Conservation (phyloP, 2,329 filamentous ascomycete genomes). For the Pseudonectria buxi region DNA sequence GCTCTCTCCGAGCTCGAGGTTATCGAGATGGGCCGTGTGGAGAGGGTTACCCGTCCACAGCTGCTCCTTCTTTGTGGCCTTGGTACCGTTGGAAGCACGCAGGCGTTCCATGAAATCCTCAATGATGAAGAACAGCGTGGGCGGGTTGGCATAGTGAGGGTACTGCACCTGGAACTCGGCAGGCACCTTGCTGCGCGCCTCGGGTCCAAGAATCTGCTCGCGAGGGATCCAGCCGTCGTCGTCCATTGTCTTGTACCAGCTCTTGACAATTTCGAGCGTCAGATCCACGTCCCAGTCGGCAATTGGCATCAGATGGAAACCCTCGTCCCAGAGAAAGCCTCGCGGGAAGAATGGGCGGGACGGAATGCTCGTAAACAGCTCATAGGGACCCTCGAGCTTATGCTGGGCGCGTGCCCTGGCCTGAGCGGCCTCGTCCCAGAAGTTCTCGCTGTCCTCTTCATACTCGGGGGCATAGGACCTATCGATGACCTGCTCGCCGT, state of each 20-base stretch:
- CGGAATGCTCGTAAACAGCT: conserved; percentile 86
- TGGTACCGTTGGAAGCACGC: conserved; percentile 45
- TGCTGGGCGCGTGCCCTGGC: conserved; percentile 65
- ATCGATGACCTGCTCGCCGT: conserved; percentile 82
- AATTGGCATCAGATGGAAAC: conserved; percentile 87
- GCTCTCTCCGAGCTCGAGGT: conserved; percentile 58
- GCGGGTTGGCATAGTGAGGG: conserved; percentile 94
- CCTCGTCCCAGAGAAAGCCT: conserved; percentile 97
- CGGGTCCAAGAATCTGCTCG: conserved; percentile 86
- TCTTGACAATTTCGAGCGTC: conserved; percentile 78
- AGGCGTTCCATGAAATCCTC: conserved; percentile 79
- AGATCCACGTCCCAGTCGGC: conserved; percentile 92
- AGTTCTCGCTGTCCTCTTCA: conserved; percentile 89
- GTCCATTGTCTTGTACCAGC: conserved; percentile 95
- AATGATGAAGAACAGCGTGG: conserved; percentile 85
- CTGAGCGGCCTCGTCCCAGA: conserved; percentile 86
- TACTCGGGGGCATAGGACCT: conserved; percentile 89
- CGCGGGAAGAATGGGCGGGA: conserved; percentile 94
- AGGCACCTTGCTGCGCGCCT: conserved; percentile 93
- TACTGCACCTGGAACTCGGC: conserved; percentile 91
- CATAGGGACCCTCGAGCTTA: conserved; percentile 70
- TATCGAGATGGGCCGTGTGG: conserved; percentile 59
- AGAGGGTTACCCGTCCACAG: conserved; percentile 39
- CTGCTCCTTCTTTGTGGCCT: conserved; percentile 35
- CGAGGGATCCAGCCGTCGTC: conserved; percentile 96